Percentiles rank a stretch among this genome's conserved stretches.
Evolutionary conservation across 2,329 filamentous ascomycete species (phyloP).

Genomic region (Exophiala bonariae): DNA sequence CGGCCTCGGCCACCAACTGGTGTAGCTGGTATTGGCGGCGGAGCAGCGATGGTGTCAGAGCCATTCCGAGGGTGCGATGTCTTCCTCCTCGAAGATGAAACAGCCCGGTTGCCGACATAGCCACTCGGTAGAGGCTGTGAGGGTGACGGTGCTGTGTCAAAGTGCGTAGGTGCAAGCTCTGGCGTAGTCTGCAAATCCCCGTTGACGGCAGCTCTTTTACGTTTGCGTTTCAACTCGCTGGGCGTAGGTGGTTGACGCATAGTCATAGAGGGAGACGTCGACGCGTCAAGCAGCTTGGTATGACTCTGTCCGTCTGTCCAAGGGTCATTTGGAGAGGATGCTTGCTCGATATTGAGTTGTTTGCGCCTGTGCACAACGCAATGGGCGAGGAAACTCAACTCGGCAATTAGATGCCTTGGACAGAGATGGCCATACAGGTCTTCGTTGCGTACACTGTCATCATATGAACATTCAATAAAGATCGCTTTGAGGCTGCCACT

Average conservation of each 20-base stretch:
- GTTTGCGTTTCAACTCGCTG: conserved; percentile 34
- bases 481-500: conserved; percentile 72
- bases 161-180: conserved; percentile 13
- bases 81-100: conserved; percentile 15
- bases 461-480: conserved; percentile 95
- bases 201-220: conserved; percentile 37
- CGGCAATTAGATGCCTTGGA: conserved; percentile 76
- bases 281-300: neutral
- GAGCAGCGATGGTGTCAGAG: neutral
- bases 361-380: conserved; percentile 57
- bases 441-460: conserved; percentile 73
- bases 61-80: conserved; percentile 12
- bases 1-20: conserved; percentile 8
- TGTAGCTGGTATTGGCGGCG: neutral
- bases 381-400: conserved; percentile 69
- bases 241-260: conserved; percentile 24
- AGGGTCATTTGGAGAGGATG: neutral
- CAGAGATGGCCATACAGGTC: conserved; percentile 86
- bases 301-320: neutral
- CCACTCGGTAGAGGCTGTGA: conserved; percentile 6
- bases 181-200: conserved; percentile 21
- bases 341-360: conserved; percentile 32
- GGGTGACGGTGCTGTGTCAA: conserved; percentile 14
- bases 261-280: conserved; percentile 7
- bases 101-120: conserved; percentile 18